Evolutionary conservation across 1,139 yeast species (phyloP), one percentile per base, ranked within the genome.

Genomic region (Arxiozyma bovina): DNA sequence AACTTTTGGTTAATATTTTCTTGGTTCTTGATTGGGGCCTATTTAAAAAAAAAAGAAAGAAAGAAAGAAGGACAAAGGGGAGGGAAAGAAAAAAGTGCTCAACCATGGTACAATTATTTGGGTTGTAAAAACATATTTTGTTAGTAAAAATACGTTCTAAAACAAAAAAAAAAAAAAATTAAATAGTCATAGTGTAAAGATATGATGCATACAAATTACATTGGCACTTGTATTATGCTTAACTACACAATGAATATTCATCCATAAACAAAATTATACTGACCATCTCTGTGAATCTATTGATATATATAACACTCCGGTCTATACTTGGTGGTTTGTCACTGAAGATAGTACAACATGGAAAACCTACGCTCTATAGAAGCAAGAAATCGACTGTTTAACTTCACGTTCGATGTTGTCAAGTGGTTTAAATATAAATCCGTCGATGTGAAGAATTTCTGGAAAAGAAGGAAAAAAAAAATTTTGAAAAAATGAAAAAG

Each of bases 1-100:
- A 93, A 89, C 83, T 91, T 91, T 79, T 96, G 82, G 96, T 90
- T 93, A 80, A 93, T 85, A 85, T 89, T 86, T 73, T 93, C 99
- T 75, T 87, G 86, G 77, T 82, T 80, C 77, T 82, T 84, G 71
- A 79, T 74, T 83, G 96, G 97, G 89, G 98, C 98, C 96, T 87
- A 68, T 46, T 18, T n/a, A 52, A 48, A 52, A 18, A 27, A 20
- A 27, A 7, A 5, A 50, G 8, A 8, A 52, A 18, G 27, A 12
- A 27, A 15, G 3, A 42, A n/a, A n/a, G n/a, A n/a, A n/a, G n/a
- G n/a, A n/a, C n/a, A n/a, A n/a, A n/a, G n/a, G n/a, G n/a, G n/a
- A n/a, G n/a, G n/a, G n/a, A 40, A 27, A 42, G 11, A 47, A 20
- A 17, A 11, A 17, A 42, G 8, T 15, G 21, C 25, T 34, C n/a